Evolutionary conservation across 768 basidiomycete genomes (phyloP), one percentile per base, ranked within the genome.

Genomic region (Postia placenta): DNA sequence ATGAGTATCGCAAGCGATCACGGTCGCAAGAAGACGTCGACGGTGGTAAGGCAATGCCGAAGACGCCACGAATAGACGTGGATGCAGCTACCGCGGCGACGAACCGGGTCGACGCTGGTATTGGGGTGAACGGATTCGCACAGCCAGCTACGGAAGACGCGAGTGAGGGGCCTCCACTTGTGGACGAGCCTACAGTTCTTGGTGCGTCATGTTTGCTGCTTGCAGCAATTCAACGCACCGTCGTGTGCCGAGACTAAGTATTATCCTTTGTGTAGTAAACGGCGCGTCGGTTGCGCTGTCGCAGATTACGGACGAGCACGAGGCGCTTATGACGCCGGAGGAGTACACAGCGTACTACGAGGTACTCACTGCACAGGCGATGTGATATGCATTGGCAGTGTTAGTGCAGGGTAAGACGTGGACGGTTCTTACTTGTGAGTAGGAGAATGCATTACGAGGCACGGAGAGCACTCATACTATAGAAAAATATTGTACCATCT

Each of bases 321-420:
- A 92, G 59, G 93, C 92, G 41, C 61, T 83, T 57, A 96, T 96
- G 93, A 90, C 89, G 3, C 84, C 89, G 1, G 93, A 94, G 48
- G 93, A 96, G 66, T 95, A 95, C 62, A 81, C 83, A 25, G 80
- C 80, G 27, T 92, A 79, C 67, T 91, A 83, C 61, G 80, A 87
- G 56, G 71, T 89, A 23, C 36, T 47, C 46, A 47, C 33, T 17
- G 46, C 46, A 9, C 33, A 47, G 22, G 27, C 45, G 14, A 5
- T 19, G 9, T 26, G 9, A 26, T 4, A 26, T 11, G 24, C 11
- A n/a, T n/a, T n/a, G n/a, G 17, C 26, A 17, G 42, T 17, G 19
- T 19, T 41, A 41, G 3, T 22, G 7, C 30, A 33, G 9, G 7
- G 7, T 33, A 7, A 7, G 30, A 15, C 30, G 15, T 33, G 23